A percentile compares a stretch with the other conserved stretches of the same genome.
Conservation (phyloP, 139 green algal species). For the Desmodesmus armatus region DNA sequence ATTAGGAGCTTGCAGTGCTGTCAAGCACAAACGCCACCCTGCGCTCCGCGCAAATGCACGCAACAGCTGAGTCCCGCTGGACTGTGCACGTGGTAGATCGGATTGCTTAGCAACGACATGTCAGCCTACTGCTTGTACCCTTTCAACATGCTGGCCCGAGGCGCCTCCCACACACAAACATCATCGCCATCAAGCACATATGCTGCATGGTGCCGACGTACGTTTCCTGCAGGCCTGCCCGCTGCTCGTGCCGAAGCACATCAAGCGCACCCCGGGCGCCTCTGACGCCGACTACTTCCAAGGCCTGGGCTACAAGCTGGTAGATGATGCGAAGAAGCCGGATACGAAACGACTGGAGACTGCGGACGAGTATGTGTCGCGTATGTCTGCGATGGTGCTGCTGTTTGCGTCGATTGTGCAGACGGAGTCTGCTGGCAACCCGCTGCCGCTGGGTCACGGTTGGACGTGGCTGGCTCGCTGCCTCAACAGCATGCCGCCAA, state of each 20-base stretch:
- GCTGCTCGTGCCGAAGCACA: conserved; percentile 63
- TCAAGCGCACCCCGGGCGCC: conserved; percentile 8
- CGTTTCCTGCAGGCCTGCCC: conserved; percentile 54
- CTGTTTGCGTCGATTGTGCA: conserved; percentile 17
- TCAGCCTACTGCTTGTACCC: too few relatives aligned
- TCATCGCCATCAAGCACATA: too few relatives aligned
- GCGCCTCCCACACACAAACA: too few relatives aligned
- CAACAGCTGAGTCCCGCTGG: too few relatives aligned
- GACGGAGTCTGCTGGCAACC: conserved; percentile 23
- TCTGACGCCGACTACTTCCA: conserved; percentile 49
- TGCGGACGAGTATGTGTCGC: conserved; percentile 12
- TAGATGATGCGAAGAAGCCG: conserved; percentile 12
- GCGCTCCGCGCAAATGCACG: too few relatives aligned
- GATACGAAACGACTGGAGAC: conserved; percentile 1
- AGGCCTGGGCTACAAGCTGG: conserved; percentile 54
- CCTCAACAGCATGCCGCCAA: conserved; percentile 41
- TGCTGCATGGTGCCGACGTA: too few relatives aligned
- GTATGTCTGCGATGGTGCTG: conserved; percentile 23
- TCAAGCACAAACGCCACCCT: too few relatives aligned
- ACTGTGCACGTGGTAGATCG: too few relatives aligned
- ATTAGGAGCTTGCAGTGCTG: neutral
- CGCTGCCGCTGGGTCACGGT: conserved; percentile 1
- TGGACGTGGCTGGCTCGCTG: conserved; percentile 42
- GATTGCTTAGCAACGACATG: too few relatives aligned
- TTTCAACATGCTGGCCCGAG: too few relatives aligned